Base-by-base conservation (phyloP, 2,329 filamentous ascomycete genomes). In the Pseudogymnoascus sp. region DNA sequence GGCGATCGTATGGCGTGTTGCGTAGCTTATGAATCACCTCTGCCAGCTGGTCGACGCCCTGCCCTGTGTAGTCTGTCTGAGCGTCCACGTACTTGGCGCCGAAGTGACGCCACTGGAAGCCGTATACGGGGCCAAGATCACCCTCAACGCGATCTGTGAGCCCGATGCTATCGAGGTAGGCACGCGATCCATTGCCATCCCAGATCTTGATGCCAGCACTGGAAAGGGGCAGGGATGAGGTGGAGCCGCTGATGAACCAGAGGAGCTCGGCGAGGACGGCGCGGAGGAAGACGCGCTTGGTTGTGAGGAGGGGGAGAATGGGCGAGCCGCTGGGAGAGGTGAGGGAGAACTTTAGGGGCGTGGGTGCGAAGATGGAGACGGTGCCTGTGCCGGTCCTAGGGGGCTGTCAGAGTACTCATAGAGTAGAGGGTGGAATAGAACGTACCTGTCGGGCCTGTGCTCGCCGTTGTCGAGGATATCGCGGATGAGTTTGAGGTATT, bases 71-170 rank as follows among this genome's bases (percentile, higher is more conserved):
- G 73, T 97, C 91, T 0, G 88, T 82, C 66, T 86, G 79, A 12
- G 87, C 82, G 71, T 93, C 88, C 15, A 87, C 79, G 74, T 99
- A 99, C 65, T 91, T 86, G 4, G 94, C 94, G 59, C 94, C 94
- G 71, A 99, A 99, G 76, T 97, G 93, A 2, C 94, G 89, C 94
- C 94, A 99, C 76, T 99, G 94, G 77, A 99, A 99, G 1, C 94
- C 94, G 73, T 99, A 99, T 0, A 97, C 92, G 31, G 94, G 94
- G 0, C 94, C 94, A 0, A 99, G 80, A 71, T 99, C 94, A 66
- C 94, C 94, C 18, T 87, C 89, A 60, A 85, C 90, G 64, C 93
- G 90, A 72, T 96, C 86, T 0, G 81, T 79, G 5, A 97, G 82
- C 0, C 93, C 93, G 1, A 94, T 83, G 65, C 80, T 87, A 78